These are phyloP conservation scores for Colletotrichum liriopes DNA, from an alignment of 2,329 filamentous ascomycete genomes.

Conservation along the genomic window DNA sequence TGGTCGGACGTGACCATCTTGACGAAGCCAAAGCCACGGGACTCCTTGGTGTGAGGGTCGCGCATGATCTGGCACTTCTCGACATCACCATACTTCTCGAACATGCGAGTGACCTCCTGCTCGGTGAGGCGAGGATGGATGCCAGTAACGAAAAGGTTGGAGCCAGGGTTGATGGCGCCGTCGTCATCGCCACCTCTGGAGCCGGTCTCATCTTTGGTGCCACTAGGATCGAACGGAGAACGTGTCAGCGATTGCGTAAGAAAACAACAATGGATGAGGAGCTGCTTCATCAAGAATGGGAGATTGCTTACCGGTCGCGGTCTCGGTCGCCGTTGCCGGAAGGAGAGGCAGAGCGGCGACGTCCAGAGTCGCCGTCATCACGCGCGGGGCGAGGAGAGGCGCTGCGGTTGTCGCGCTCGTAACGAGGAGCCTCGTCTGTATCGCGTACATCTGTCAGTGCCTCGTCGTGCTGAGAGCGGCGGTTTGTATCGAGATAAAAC, in stretches of 20 bases:
- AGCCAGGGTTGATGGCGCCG: slow-evolving; percentile 90
- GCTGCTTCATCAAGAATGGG: neutral
- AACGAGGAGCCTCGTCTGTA: slow-evolving; percentile 75
- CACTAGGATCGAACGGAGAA: slow-evolving; percentile 49
- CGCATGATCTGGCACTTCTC: slow-evolving; percentile 99
- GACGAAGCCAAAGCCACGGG: slow-evolving; percentile 98
- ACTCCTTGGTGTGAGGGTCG: slow-evolving; percentile 98
- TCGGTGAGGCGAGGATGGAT: slow-evolving; percentile 95
- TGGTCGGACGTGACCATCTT: slow-evolving; percentile 98
- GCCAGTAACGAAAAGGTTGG: slow-evolving; percentile 98
- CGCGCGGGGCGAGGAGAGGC: slow-evolving; percentile 74
- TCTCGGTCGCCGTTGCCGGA: slow-evolving; percentile 68
- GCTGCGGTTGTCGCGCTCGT: slow-evolving; percentile 77
- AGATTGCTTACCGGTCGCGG: slow-evolving; percentile 62
- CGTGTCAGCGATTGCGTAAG: slow-evolving; percentile 33
- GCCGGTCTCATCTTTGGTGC: slow-evolving; percentile 68
- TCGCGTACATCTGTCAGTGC: slow-evolving; percentile 21
- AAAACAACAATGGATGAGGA: slow-evolving; percentile 2
- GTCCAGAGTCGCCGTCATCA: slow-evolving; percentile 72
- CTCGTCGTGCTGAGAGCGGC: slow-evolving; percentile 26
- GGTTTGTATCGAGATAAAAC: slow-evolving; percentile 45
- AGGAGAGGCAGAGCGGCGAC: slow-evolving; percentile 76
- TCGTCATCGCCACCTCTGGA: slow-evolving; percentile 76
- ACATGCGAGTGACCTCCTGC: slow-evolving; percentile 91
- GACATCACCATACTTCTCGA: slow-evolving; percentile 98